Evolutionary conservation across 768 basidiomycete genomes (phyloP).

Genomic region (Lyophyllum decastes): DNA sequence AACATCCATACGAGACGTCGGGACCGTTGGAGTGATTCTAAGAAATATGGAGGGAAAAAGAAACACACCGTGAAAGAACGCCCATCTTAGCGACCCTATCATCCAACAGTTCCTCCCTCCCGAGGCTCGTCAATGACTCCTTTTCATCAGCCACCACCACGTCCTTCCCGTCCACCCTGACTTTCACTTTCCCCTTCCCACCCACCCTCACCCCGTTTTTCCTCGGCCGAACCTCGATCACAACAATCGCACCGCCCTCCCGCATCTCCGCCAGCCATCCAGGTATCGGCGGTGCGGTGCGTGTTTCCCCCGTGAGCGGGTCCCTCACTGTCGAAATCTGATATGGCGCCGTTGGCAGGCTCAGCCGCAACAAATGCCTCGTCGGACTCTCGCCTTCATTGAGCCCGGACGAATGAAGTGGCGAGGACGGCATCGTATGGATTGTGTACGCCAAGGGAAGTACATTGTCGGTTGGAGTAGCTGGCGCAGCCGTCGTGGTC

Average conservation of each 20-base stretch:
- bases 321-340: constrained; percentile 76
- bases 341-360: constrained; percentile 82
- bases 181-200: constrained; percentile 33
- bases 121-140: constrained; percentile 69
- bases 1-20: background rate
- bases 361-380: constrained; percentile 77
- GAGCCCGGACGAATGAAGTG: constrained; percentile 72
- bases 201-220: constrained; percentile 22
- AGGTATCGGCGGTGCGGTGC: constrained; percentile 61
- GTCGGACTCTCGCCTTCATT: constrained; percentile 49
- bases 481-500: constrained; percentile 7
- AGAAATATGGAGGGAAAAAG: constrained; percentile 6
- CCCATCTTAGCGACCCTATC: constrained; percentile 67
- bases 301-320: constrained; percentile 75
- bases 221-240: constrained; percentile 55
- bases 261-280: constrained; percentile 72
- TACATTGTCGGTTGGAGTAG: constrained; percentile 20
- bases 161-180: constrained; percentile 47
- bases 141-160: constrained; percentile 72
- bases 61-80: constrained; percentile 64
- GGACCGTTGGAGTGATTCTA: background rate
- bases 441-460: constrained; percentile 63
- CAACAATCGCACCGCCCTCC: constrained; percentile 50
- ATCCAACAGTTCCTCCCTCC: constrained; percentile 77
- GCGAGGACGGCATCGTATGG: constrained; percentile 79